Evolutionary conservation across 192 early-diverging fungal species (phyloP).

Genomic region (Diversispora epigaea): DNA sequence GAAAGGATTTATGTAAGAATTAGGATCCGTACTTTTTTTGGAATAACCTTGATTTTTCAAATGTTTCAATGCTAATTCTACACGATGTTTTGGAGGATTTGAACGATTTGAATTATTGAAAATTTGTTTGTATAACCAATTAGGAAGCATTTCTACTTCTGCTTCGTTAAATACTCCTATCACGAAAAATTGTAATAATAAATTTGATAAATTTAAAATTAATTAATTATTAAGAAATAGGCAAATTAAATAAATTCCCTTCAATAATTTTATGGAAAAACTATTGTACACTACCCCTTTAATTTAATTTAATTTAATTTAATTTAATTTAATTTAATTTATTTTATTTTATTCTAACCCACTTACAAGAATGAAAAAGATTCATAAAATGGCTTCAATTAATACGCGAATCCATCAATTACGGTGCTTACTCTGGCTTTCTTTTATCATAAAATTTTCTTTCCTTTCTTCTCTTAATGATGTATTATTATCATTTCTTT

Average conservation of each 20-base stretch:
- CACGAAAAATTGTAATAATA: conserved; percentile 1
- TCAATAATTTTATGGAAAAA: neutral
- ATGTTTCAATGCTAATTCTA: conserved; percentile 45
- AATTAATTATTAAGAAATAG: too few relatives aligned
- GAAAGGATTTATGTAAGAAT: conserved; percentile 35
- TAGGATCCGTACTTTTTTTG: conserved; percentile 52
- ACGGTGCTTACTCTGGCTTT: neutral
- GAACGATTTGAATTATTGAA: neutral
- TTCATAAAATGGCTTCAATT: neutral
- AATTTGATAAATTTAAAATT: too few relatives aligned
- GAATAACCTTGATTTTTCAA: conserved; percentile 52
- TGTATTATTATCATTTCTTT: too few relatives aligned
- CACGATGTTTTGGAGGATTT: conserved; percentile 32
- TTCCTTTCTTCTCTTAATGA: too few relatives aligned
- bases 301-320: neutral
- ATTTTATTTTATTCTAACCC: neutral
- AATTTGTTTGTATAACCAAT: conserved; percentile 27
- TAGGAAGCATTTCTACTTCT: conserved; percentile 23
- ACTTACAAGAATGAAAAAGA: neutral
- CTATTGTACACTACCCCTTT: neutral
- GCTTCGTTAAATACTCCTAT: conserved; percentile 18
- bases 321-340: neutral
- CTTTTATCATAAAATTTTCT: too few relatives aligned
- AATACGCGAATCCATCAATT: neutral
- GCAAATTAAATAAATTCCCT: too few relatives aligned